Conservation (phyloP, 371 early-diverging fungal genomes). For the Thermomucor indicae-seudaticae region DNA sequence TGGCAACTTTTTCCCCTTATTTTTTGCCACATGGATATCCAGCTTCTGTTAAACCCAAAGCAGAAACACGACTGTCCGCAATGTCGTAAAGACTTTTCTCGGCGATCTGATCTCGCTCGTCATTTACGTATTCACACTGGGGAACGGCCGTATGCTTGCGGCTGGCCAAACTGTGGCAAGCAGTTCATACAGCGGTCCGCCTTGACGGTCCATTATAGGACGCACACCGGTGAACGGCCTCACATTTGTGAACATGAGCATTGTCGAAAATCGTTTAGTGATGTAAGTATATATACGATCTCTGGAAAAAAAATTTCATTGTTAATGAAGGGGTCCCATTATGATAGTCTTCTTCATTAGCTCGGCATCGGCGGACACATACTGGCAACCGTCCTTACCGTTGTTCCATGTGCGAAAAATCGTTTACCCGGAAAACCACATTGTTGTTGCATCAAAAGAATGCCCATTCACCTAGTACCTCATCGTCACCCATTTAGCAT, state of each 20-base stretch:
- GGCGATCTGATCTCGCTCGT: slow-evolving; percentile 17
- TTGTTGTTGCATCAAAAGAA: slow-evolving; percentile 10
- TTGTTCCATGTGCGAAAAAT: slow-evolving; percentile 12
- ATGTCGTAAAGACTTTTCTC: slow-evolving; percentile 10
- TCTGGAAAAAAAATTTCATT: neutral
- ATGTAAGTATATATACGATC: slow-evolving; percentile 4
- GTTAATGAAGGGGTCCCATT: neutral
- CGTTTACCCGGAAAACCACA: slow-evolving; percentile 16
- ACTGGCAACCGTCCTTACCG: slow-evolving; percentile 19
- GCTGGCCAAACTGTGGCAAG: slow-evolving; percentile 25
- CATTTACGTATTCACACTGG: slow-evolving; percentile 16
- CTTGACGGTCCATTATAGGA: slow-evolving; percentile 73
- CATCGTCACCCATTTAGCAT: neutral
- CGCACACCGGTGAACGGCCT: slow-evolving; percentile 79
- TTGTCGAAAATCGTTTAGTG: slow-evolving; percentile 55
- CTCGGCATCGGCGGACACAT: slow-evolving; percentile 25
- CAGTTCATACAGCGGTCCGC: slow-evolving; percentile 80
- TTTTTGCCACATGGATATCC: slow-evolving; percentile 22
- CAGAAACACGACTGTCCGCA: slow-evolving; percentile 10
- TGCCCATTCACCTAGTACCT: neutral
- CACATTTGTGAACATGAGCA: slow-evolving; percentile 64
- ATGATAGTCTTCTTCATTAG: slow-evolving; percentile 17
- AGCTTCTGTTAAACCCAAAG: slow-evolving; percentile 7
- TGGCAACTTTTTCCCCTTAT: neutral
- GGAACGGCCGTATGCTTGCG: slow-evolving; percentile 12